A percentile compares a stretch with the other conserved stretches of the same genome.
These are phyloP conservation scores for Heimioporus sp. DNA, from an alignment of 768 basidiomycete genomes.

Conservation along the genomic window DNA sequence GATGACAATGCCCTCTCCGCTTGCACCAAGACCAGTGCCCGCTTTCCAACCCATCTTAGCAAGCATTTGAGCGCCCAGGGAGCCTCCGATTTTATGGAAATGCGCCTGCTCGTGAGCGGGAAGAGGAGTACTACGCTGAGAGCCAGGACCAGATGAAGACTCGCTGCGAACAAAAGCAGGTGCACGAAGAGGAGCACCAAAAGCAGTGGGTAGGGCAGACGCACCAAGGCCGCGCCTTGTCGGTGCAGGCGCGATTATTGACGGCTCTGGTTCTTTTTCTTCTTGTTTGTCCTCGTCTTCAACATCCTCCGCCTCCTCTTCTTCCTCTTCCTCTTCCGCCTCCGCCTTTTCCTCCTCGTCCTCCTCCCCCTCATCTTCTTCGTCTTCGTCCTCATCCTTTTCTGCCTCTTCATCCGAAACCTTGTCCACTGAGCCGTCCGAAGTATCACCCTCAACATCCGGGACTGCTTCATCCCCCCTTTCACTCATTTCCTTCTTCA, in stretches of 20 bases:
- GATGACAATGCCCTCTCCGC: slow-evolving; percentile 80
- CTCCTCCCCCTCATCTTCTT: slow-evolving; percentile 21
- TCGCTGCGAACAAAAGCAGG: slow-evolving; percentile 57
- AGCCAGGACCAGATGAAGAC: slow-evolving; percentile 39
- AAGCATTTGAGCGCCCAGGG: slow-evolving; percentile 87
- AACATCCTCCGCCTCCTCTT: slow-evolving; percentile 18
- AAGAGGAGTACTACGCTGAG: slow-evolving; percentile 48
- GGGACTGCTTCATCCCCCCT: slow-evolving; percentile 36
- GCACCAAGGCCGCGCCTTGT: slow-evolving; percentile 22
- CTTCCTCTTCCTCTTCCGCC: slow-evolving; percentile 21
- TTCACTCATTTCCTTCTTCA: slow-evolving; percentile 42
- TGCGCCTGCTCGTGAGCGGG: slow-evolving; percentile 70
- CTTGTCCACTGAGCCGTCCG: slow-evolving; percentile 34
- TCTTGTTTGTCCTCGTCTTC: slow-evolving; percentile 8
- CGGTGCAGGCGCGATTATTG: slow-evolving; percentile 25
- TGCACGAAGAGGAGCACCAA: slow-evolving; percentile 36
- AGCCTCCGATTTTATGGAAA: slow-evolving; percentile 72
- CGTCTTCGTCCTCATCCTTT: slow-evolving; percentile 1
- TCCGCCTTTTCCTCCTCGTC: slow-evolving; percentile 9
- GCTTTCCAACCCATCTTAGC: slow-evolving; percentile 95
- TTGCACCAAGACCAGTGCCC: slow-evolving; percentile 73
- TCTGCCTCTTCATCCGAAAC: slow-evolving; percentile 35
- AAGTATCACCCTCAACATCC: slow-evolving; percentile 32
- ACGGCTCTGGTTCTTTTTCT: slow-evolving; percentile 28
- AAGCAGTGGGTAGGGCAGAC: slow-evolving; percentile 35